These are phyloP conservation scores for Hymenoscyphus salicellus DNA, from an alignment of 2,329 filamentous ascomycete genomes.

Conservation along the genomic window DNA sequence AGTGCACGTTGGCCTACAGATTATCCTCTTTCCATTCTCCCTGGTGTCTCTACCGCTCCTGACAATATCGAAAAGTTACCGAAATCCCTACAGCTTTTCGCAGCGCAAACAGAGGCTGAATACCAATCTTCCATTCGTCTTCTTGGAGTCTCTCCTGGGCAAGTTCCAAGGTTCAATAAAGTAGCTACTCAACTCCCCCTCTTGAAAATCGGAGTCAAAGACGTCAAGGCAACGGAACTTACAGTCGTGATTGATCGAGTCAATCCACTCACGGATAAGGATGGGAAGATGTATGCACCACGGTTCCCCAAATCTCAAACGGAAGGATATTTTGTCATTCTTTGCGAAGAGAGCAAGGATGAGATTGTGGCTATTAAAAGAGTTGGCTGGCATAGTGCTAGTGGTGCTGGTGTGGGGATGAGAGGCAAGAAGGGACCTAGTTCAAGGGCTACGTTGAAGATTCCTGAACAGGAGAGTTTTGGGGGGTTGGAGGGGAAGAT, in stretches of 20 bases:
- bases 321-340: slow-evolving; percentile 86
- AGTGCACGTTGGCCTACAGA: slow-evolving; percentile 88
- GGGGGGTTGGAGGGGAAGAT: slow-evolving; percentile 36
- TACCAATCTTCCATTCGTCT: slow-evolving; percentile 47
- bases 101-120: slow-evolving; percentile 27
- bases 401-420: slow-evolving; percentile 22
- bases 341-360: slow-evolving; percentile 64
- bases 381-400: slow-evolving; percentile 62
- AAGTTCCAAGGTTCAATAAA: slow-evolving; percentile 46
- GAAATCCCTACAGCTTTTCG: slow-evolving; percentile 35
- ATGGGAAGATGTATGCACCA: slow-evolving; percentile 79
- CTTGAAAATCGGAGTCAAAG: slow-evolving; percentile 58
- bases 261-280: slow-evolving; percentile 63
- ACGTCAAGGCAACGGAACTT: slow-evolving; percentile 61
- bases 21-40: slow-evolving; percentile 73
- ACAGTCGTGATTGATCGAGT: slow-evolving; percentile 62
- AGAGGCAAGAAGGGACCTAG: slow-evolving; percentile 41
- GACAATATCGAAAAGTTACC: slow-evolving; percentile 30
- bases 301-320: slow-evolving; percentile 91
- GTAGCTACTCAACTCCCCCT: slow-evolving; percentile 67
- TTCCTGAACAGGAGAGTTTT: slow-evolving; percentile 44
- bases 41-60: slow-evolving; percentile 55
- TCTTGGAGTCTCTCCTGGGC: slow-evolving; percentile 46
- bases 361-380: slow-evolving; percentile 86
- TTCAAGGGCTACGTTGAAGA: slow-evolving; percentile 56